Evolutionary conservation across 1,139 yeast genomes (phyloP), one percentile per base, ranked within the genome.

Genomic region (Insectozyma bohioensis): DNA sequence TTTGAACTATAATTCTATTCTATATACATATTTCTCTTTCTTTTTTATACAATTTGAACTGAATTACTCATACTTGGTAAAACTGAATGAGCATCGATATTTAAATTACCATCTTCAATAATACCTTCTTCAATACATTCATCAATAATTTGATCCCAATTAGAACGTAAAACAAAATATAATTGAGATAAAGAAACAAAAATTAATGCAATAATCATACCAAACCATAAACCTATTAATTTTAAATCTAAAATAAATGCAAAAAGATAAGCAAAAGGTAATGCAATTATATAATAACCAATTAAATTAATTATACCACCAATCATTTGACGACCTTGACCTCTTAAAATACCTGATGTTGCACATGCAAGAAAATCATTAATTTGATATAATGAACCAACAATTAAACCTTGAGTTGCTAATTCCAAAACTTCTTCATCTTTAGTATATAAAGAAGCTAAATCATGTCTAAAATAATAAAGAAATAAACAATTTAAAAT

Each of bases 271-370:
- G 85, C 80, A 35, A 64, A 56, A 0, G 86, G 85, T 32, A 80
- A 56, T 1, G 85, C 85, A 34, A 80, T 49, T 7, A 68, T 47
- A 46, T 80, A 80, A 51, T 80, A 80, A 26, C 78, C 63, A 30
- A 78, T 51, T 12, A 80, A 51, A 50, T 78, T 79, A 39, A 79
- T 52, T 45, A 71, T 64, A 2, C 85, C 84, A 3, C 85, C 86
- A 41, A 80, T 75, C 39, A 67, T 67, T 49, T 80, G 86, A 46
- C 85, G 58, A 4, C 85, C 86, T 54, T 80, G 86, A 7, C 82
- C 85, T 45, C 86, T 63, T 36, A 80, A 59, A 16, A 79, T 58
- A 2, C 85, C 86, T 4, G 75, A 78, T 2, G 80, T 67, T 13
- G 72, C 58, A 43, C 83, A 77, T 13, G 78, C 57, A 27, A 79